A percentile compares a stretch with the other conserved stretches of the same genome.
phyloP scores from a whole-genome alignment of 2,329 filamentous ascomycete species.

The Rhinocladiella mackenziei region DNA sequence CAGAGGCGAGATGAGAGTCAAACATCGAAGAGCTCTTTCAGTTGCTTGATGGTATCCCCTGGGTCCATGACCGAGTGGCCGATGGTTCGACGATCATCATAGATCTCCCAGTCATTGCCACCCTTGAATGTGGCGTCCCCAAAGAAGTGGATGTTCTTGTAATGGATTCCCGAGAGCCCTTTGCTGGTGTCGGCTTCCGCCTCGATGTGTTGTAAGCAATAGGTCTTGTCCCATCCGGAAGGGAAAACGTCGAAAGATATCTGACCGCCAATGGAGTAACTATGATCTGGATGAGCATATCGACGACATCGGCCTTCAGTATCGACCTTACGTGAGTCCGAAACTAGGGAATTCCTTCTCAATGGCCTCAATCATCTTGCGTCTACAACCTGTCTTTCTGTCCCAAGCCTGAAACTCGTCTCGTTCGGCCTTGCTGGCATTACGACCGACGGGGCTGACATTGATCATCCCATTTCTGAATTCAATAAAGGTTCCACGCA shows the following conservation, averaged over 20 bases:
- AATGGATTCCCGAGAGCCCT: conserved; percentile 59
- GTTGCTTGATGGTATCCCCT: conserved; percentile 72
- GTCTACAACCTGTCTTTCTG: conserved; percentile 68
- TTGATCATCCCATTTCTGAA: conserved; percentile 66
- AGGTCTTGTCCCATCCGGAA: conserved; percentile 96
- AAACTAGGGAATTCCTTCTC: conserved; percentile 77
- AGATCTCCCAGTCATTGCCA: conserved; percentile 97
- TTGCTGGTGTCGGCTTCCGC: conserved; percentile 63
- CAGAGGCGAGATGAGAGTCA: no score
- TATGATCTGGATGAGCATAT: no score
- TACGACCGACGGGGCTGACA: conserved; percentile 65
- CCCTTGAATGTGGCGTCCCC: conserved; percentile 90
- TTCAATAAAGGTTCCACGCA: conserved; percentile 63
- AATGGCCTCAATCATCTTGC: conserved; percentile 70
- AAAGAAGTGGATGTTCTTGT: conserved; percentile 93
- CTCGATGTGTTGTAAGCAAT: conserved; percentile 85
- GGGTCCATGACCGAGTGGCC: conserved; percentile 80
- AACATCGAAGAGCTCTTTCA: conserved; percentile 72
- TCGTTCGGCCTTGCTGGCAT: conserved; percentile 75
- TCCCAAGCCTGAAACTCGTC: conserved; percentile 80
- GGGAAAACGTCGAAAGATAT: conserved; percentile 99
- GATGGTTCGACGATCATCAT: conserved; percentile 70
- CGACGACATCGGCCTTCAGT: no score
- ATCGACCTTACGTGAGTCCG: conserved; percentile 79
- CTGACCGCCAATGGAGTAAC: conserved; percentile 90